Evolutionary conservation across 371 early-diverging fungal genomes (phyloP).

Genomic region (Zychaea mexicana): DNA sequence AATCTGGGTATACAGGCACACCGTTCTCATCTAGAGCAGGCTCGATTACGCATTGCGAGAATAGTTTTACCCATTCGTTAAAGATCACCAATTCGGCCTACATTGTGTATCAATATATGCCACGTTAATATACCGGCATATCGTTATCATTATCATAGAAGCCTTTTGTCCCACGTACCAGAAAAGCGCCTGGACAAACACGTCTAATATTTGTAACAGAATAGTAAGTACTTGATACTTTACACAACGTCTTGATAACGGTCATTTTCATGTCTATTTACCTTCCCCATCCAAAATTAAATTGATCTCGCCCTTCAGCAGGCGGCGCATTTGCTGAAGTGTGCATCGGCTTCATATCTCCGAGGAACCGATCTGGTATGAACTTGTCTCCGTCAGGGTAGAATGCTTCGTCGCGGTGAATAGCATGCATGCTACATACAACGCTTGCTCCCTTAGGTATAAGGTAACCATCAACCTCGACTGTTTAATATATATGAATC

Average conservation of each 20-base stretch:
- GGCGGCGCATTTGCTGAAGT: conserved; percentile 4
- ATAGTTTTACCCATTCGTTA: not conserved
- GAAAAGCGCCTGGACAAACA: not conserved
- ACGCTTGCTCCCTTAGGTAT: conserved; percentile 14
- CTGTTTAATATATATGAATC: not conserved
- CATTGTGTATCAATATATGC: not conserved
- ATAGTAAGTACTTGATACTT: not conserved
- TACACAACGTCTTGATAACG: not conserved
- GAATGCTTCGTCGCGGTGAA: conserved; percentile 1
- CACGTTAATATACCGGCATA: too few species aligned
- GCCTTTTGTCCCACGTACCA: not conserved
- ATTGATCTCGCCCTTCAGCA: conserved; percentile 11
- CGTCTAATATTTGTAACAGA: not conserved
- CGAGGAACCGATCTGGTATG: conserved; percentile 16
- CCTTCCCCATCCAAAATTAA: conserved; percentile 13
- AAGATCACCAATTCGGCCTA: conserved; percentile 2
- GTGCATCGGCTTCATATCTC: conserved; percentile 1
- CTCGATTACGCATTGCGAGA: not conserved
- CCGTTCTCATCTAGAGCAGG: not conserved
- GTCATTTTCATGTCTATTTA: not conserved
- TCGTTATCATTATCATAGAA: not conserved
- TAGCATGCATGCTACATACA: conserved; percentile 9
- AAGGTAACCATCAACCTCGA: conserved; percentile 9
- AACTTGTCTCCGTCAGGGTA: conserved; percentile 9
- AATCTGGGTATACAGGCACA: not conserved